phyloP scores from a whole-genome alignment of 352 stramenopile genomes.

The Pythium folliculosum region DNA sequence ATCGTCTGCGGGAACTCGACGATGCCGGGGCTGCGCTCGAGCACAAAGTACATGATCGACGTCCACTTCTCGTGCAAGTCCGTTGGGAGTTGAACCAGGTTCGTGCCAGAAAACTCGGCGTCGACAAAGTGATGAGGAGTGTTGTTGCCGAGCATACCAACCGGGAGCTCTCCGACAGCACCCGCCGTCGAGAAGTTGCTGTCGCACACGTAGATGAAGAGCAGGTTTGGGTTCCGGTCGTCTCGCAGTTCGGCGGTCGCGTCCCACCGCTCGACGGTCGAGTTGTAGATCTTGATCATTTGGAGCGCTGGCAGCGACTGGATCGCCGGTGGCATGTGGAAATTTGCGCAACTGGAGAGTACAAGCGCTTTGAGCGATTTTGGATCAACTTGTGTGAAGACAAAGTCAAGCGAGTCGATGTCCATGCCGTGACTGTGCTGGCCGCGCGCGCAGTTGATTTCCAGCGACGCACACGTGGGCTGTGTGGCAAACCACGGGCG shows the following conservation, averaged over 20 bases:
- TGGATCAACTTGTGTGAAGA: not conserved
- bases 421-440: slow-evolving; percentile 2
- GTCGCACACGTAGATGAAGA: slow-evolving; percentile 19
- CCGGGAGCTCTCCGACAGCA: not conserved
- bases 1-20: slow-evolving; percentile 5
- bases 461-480: slow-evolving; percentile 16
- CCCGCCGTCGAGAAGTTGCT: slow-evolving; percentile 6
- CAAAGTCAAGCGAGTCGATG: no score
- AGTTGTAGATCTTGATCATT: slow-evolving; percentile 32
- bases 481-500: slow-evolving; percentile 23
- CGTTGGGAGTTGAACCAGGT: not conserved
- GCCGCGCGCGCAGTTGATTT: slow-evolving; percentile 24
- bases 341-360: slow-evolving; percentile 26
- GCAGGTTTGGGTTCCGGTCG: slow-evolving; percentile 9
- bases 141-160: slow-evolving; percentile 4
- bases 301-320: slow-evolving; percentile 11
- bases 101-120: slow-evolving; percentile 23
- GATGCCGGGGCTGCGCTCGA: slow-evolving; percentile 15
- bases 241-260: slow-evolving; percentile 10
- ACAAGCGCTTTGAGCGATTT: slow-evolving; percentile 12
- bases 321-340: slow-evolving; percentile 18
- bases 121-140: slow-evolving; percentile 10
- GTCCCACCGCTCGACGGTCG: slow-evolving; percentile 27
- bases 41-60: slow-evolving; percentile 14
- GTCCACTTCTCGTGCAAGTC: slow-evolving; percentile 16